A percentile compares a stretch with the other conserved stretches of the same genome.
Evolutionary conservation across 2,329 filamentous ascomycete species (phyloP).

Genomic region (Colletotrichum cereale): DNA sequence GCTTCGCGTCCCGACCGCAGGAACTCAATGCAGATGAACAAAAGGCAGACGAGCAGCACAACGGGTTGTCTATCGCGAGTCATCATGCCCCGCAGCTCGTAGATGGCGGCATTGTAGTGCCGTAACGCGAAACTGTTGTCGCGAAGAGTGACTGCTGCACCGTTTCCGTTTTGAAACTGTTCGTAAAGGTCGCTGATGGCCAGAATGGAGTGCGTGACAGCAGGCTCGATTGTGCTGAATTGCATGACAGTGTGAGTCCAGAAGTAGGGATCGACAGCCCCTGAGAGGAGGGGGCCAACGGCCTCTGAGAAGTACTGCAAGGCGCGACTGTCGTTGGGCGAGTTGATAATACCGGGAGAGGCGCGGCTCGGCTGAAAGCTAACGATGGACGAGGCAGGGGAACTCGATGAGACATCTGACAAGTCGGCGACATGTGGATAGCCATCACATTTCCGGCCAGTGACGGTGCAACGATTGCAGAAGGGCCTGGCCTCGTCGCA

Average conservation of each 20-base stretch:
- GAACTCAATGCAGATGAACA: slow-evolving; percentile 69
- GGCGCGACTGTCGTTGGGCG: slow-evolving; percentile 41
- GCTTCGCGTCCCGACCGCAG: slow-evolving; percentile 48
- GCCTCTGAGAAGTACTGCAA: slow-evolving; percentile 51
- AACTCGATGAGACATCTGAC: slow-evolving; percentile 36
- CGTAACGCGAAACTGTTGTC: slow-evolving; percentile 53
- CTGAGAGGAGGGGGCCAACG: slow-evolving; percentile 52
- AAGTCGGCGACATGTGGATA: slow-evolving; percentile 51
- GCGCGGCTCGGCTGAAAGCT: slow-evolving; percentile 29
- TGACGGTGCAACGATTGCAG: slow-evolving; percentile 66
- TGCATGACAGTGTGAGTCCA: slow-evolving; percentile 61
- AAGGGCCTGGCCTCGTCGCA: slow-evolving; percentile 68
- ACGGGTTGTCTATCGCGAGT: slow-evolving; percentile 43
- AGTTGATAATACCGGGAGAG: slow-evolving; percentile 37
- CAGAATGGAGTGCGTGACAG: slow-evolving; percentile 62
- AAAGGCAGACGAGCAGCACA: slow-evolving; percentile 59
- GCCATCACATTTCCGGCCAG: slow-evolving; percentile 70
- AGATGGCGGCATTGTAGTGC: slow-evolving; percentile 64
- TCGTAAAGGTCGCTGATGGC: slow-evolving; percentile 63
- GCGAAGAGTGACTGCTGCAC: not conserved
- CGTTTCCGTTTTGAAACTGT: slow-evolving; percentile 36
- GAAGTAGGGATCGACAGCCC: slow-evolving; percentile 57
- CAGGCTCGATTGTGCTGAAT: slow-evolving; percentile 58
- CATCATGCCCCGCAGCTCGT: slow-evolving; percentile 54
- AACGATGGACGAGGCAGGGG: slow-evolving; percentile 37